These are phyloP conservation scores for Cryomyces minteri DNA, from an alignment of 495 filamentous ascomycete species.

Conservation along the genomic window DNA sequence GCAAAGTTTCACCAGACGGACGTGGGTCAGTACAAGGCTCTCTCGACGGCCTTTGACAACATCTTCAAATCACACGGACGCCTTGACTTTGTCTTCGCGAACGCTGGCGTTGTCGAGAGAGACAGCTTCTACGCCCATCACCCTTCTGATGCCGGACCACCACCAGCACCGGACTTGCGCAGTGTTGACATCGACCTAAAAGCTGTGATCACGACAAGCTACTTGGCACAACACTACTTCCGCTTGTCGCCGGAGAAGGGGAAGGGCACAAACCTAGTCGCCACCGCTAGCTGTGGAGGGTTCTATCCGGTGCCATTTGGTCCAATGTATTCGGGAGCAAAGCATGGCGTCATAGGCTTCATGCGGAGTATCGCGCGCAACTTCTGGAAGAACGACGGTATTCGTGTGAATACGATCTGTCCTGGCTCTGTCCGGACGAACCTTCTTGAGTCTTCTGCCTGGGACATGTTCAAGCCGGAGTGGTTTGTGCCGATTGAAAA, in stretches of 20 bases:
- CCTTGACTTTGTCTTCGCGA: slow-evolving; percentile 19
- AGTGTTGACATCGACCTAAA: slow-evolving; percentile 16
- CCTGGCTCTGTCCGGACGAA: slow-evolving; percentile 16
- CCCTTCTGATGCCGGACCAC: slow-evolving; percentile 4
- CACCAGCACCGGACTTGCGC: slow-evolving; percentile 10
- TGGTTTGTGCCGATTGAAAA: slow-evolving; percentile 15
- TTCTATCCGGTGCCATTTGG: slow-evolving; percentile 12
- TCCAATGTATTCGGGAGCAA: slow-evolving; percentile 14
- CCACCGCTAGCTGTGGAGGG: slow-evolving; percentile 15
- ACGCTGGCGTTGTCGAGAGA: slow-evolving; percentile 16
- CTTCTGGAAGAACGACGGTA: slow-evolving; percentile 7
- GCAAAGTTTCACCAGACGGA: slow-evolving; percentile 13
- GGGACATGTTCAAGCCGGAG: slow-evolving; percentile 11
- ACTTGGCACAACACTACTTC: slow-evolving; percentile 16
- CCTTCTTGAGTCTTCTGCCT: slow-evolving; percentile 11
- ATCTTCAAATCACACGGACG: slow-evolving; percentile 9
- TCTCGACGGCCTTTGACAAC: slow-evolving; percentile 10
- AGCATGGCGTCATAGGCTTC: slow-evolving; percentile 14
- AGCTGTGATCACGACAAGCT: slow-evolving; percentile 14
- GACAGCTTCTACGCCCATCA: slow-evolving; percentile 13
- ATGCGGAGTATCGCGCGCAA: slow-evolving; percentile 9
- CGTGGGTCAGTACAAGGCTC: slow-evolving; percentile 9
- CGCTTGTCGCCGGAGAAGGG: slow-evolving; percentile 2
- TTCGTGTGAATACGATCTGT: slow-evolving; percentile 14
- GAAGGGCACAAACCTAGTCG: slow-evolving; percentile 9